Evolutionary conservation across 2,329 filamentous ascomycete species (phyloP).

Genomic region (Ilyonectria robusta): DNA sequence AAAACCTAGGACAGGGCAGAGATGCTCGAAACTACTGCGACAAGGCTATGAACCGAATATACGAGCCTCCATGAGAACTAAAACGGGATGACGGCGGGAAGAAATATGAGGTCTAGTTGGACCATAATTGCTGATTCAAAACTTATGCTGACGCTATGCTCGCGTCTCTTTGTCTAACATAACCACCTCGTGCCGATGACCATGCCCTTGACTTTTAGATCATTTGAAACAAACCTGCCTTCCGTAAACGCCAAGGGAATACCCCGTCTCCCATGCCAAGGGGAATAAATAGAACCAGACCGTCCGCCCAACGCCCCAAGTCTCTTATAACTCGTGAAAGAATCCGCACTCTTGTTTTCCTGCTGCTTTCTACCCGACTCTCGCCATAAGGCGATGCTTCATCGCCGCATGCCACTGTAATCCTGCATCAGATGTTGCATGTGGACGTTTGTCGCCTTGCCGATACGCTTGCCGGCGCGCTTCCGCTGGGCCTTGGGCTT

Average conservation of each 20-base stretch:
- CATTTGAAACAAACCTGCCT: slow-evolving; percentile 13
- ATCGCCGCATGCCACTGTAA: slow-evolving; percentile 67
- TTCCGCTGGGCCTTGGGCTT: slow-evolving; percentile 83
- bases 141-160: slow-evolving; percentile 16
- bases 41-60: not conserved
- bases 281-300: slow-evolving; percentile 2
- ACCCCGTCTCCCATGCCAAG: slow-evolving; percentile 5
- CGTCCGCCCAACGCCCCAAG: slow-evolving; percentile 11
- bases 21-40: not conserved
- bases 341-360: not conserved
- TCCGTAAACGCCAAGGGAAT: slow-evolving; percentile 15
- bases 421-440: slow-evolving; percentile 88
- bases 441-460: slow-evolving; percentile 89
- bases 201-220: slow-evolving; percentile 14
- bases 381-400: slow-evolving; percentile 20
- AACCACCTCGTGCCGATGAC: slow-evolving; percentile 15
- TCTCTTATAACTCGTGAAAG: not conserved
- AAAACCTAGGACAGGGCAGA: no score
- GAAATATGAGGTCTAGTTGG: slow-evolving; percentile 15
- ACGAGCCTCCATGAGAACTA: not conserved
- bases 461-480: slow-evolving; percentile 73
- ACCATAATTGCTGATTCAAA: slow-evolving; percentile 18
- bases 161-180: slow-evolving; percentile 18
- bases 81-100: not conserved
- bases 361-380: not conserved